Percentiles rank a stretch among this genome's conserved stretches.
Evolutionary conservation across 176 grass and related monocot genomes (phyloP).

Genomic region (Lolium rigidum): DNA sequence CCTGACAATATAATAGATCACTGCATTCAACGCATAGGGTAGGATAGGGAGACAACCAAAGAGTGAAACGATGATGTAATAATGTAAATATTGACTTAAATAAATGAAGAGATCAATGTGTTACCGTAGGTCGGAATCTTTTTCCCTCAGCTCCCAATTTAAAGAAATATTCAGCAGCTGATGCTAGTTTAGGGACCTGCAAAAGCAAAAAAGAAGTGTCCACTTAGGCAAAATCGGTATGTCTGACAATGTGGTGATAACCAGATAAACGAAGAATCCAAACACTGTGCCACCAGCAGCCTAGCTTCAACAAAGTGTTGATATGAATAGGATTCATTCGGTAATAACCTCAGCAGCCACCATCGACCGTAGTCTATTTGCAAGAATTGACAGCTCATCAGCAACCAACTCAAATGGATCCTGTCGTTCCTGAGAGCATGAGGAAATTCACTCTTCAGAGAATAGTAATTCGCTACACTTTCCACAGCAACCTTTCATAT

Average conservation of each 20-base stretch:
- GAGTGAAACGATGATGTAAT: not conserved
- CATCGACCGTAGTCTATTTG: slow-evolving; percentile 82
- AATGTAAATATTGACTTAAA: slow-evolving; percentile 1
- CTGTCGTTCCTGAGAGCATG: slow-evolving; percentile 44
- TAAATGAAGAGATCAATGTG: slow-evolving; percentile 15
- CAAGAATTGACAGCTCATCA: slow-evolving; percentile 85
- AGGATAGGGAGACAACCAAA: not conserved
- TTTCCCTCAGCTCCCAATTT: slow-evolving; percentile 88
- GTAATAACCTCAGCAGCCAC: slow-evolving; percentile 81
- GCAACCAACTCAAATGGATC: slow-evolving; percentile 94
- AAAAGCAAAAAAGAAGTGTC: slow-evolving; percentile 25
- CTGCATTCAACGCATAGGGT: not conserved
- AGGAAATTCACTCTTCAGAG: not conserved
- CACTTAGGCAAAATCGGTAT: not conserved
- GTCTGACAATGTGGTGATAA: not conserved
- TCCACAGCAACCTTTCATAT: not conserved
- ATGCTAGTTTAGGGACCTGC: slow-evolving; percentile 92
- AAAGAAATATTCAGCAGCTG: slow-evolving; percentile 97
- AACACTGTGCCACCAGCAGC: not conserved
- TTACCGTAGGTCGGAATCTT: slow-evolving; percentile 96
- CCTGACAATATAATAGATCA: slow-evolving; percentile 54
- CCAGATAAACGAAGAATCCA: slow-evolving; percentile 32
- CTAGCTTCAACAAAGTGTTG: not conserved
- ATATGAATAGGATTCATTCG: not conserved
- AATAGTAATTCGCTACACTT: not conserved